These are phyloP conservation scores for Sphaerostilbella broomeana DNA, from an alignment of 2,329 filamentous ascomycete species.

Conservation along the genomic window DNA sequence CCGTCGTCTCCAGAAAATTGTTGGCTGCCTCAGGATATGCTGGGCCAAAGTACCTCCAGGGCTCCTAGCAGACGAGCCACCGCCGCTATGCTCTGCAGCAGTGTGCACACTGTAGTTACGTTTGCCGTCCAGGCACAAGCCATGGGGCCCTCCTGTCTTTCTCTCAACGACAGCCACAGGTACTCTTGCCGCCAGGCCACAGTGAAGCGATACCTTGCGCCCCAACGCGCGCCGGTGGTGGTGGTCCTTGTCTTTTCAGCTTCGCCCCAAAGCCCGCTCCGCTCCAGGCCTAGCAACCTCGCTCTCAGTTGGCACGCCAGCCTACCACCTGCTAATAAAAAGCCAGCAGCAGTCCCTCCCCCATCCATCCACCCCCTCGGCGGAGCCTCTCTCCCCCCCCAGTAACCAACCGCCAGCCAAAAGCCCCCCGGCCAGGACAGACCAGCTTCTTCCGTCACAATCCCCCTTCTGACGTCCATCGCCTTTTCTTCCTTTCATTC, in stretches of 20 bases:
- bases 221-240: not conserved
- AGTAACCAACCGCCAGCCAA: constrained; percentile 6
- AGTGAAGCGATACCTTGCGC: not conserved
- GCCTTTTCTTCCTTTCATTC: constrained; percentile 12
- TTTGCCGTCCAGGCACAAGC: not conserved
- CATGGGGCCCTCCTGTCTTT: not conserved
- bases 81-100: no score
- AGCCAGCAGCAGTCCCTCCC: not conserved
- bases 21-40: constrained; percentile 13
- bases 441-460: constrained; percentile 14
- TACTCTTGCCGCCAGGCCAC: not conserved
- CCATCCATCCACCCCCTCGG: not conserved
- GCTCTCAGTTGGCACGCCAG: no score
- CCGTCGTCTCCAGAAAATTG: constrained; percentile 12
- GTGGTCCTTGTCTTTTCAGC: constrained; percentile 1
- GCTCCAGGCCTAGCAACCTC: not conserved
- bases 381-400: not conserved
- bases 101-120: no score
- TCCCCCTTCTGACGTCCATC: constrained; percentile 13
- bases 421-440: constrained; percentile 9
- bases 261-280: not conserved
- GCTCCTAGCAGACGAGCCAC: not conserved
- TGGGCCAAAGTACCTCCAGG: constrained; percentile 3
- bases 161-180: not conserved
- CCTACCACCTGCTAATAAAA: constrained; percentile 4